These are phyloP conservation scores for Aphanomyces cochlioides DNA, from an alignment of 352 stramenopile genomes.

Conservation along the genomic window DNA sequence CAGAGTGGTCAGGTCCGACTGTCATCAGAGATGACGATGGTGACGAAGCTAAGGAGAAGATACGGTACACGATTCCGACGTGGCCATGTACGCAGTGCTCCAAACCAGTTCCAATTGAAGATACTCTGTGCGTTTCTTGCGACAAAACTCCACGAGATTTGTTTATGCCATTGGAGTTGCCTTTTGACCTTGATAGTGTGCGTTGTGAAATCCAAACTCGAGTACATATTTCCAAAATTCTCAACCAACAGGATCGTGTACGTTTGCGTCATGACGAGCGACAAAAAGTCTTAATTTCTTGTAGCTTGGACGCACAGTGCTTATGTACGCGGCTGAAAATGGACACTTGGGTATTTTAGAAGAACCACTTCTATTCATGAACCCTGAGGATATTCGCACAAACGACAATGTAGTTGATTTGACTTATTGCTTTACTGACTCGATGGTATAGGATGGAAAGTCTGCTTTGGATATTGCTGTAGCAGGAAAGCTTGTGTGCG, in stretches of 20 bases:
- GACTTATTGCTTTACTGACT: not conserved
- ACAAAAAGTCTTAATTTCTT: too few species aligned
- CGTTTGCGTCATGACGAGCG: too few species aligned
- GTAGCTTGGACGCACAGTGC: not conserved
- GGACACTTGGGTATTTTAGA: not conserved
- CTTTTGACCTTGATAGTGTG: too few species aligned
- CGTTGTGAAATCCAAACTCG: too few species aligned
- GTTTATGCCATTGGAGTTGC: not conserved
- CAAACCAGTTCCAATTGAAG: not conserved
- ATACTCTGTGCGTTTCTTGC: not conserved
- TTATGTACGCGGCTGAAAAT: not conserved
- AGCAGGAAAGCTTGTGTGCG: not conserved
- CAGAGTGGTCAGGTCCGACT: too few species aligned
- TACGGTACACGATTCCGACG: not conserved
- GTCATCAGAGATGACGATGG: too few species aligned
- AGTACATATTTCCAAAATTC: too few species aligned
- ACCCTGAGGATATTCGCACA: not conserved
- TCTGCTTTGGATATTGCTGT: not conserved
- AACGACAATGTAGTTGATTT: not conserved
- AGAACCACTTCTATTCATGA: not conserved
- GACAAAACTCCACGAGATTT: not conserved
- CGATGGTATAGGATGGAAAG: not conserved
- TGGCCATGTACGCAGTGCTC: not conserved
- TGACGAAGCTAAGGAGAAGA: not conserved
- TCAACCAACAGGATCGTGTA: too few species aligned